phyloP scores from a whole-genome alignment of 805 yeast species.

The Kluyveromyces nonfermentans region DNA sequence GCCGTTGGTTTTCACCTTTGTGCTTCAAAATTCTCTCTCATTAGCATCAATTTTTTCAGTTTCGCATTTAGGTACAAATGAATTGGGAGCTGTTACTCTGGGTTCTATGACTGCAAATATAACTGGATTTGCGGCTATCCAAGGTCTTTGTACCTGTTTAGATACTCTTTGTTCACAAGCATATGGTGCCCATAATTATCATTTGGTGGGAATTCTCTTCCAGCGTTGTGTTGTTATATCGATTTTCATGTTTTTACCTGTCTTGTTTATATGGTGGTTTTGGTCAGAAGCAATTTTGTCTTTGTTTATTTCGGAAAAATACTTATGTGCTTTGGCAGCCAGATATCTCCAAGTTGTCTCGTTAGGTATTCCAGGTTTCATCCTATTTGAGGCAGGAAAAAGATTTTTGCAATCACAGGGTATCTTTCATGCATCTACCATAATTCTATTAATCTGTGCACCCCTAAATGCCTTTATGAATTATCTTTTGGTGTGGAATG shows the following conservation, averaged over 20 bases:
- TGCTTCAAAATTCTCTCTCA: constrained; percentile 62
- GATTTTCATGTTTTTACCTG: constrained; percentile 42
- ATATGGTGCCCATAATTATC: constrained; percentile 56
- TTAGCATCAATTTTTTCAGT: constrained; percentile 73
- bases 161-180: constrained; percentile 77
- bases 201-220: constrained; percentile 58
- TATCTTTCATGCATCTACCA: constrained; percentile 70
- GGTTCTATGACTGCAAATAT: constrained; percentile 75
- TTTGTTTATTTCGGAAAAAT: constrained; percentile 35
- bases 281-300: constrained; percentile 43
- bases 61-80: constrained; percentile 61
- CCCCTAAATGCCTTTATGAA: constrained; percentile 64
- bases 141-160: constrained; percentile 69
- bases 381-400: constrained; percentile 59
- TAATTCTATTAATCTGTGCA: constrained; percentile 59
- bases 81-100: constrained; percentile 66
- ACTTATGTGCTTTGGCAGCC: constrained; percentile 45
- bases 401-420: constrained; percentile 72
- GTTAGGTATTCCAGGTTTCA: constrained; percentile 66
- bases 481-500: constrained; percentile 61
- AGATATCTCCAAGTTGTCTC: constrained; percentile 45
- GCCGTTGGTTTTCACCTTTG: constrained; percentile 58
- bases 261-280: constrained; percentile 52
- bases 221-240: constrained; percentile 60
- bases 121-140: constrained; percentile 63